Evolutionary conservation across 139 green algal genomes (phyloP).

Genomic region (Closterium sp.): DNA sequence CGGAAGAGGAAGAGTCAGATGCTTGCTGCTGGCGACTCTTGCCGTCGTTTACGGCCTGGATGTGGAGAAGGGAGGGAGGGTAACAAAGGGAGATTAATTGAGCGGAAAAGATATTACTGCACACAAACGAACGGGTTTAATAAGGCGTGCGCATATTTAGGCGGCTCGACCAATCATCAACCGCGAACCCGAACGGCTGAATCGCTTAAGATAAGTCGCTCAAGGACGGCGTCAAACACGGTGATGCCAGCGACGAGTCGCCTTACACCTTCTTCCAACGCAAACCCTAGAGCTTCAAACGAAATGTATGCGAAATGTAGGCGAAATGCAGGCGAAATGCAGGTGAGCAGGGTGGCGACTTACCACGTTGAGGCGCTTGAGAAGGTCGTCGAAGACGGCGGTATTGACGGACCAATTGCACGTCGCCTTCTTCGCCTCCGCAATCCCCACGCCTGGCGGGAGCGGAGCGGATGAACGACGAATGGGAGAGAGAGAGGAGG

Average conservation of each 20-base stretch:
- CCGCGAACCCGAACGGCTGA: too few species aligned
- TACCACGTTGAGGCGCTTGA: slow-evolving; percentile 43
- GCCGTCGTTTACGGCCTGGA: neutral
- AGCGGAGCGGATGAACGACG: neutral
- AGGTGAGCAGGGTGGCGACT: neutral
- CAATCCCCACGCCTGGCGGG: slow-evolving; percentile 23
- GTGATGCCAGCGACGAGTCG: too few species aligned
- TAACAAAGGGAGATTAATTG: neutral
- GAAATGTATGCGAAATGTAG: too few species aligned
- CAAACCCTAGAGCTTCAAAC: neutral
- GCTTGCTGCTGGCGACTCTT: neutral
- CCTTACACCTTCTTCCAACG: too few species aligned
- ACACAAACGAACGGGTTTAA: too few species aligned
- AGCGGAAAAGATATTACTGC: too few species aligned
- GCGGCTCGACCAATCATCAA: too few species aligned
- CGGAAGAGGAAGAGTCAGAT: neutral
- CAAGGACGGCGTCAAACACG: too few species aligned
- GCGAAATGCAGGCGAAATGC: neutral
- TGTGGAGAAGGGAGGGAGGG: neutral
- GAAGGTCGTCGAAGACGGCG: slow-evolving; percentile 35
- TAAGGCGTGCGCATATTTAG: too few species aligned
- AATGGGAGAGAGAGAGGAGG: too few species aligned
- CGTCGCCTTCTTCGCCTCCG: slow-evolving; percentile 29
- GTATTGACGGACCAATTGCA: slow-evolving; percentile 44
- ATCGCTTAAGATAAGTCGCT: too few species aligned